Evolutionary conservation across 2,329 filamentous ascomycete genomes (phyloP).

Genomic region (Pyrenochaeta sp.): DNA sequence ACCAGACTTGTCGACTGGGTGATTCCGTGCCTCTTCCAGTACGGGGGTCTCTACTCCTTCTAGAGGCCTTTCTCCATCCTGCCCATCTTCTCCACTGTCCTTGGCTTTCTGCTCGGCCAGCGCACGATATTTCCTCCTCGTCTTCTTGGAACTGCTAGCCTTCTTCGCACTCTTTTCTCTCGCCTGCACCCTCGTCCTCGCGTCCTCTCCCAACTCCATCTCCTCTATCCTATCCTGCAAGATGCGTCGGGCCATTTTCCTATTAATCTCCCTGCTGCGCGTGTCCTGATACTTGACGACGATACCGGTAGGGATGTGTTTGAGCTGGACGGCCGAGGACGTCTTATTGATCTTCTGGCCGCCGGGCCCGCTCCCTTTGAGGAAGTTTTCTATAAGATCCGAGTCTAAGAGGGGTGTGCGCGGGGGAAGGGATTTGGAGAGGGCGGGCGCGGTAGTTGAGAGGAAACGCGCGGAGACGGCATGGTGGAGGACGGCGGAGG

Average conservation of each 20-base stretch:
- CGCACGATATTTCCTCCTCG: conserved; percentile 73
- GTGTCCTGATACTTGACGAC: conserved; percentile 96
- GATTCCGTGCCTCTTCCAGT: too few species aligned
- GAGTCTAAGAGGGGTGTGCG: conserved; percentile 76
- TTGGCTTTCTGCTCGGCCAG: conserved; percentile 62
- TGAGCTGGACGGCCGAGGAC: conserved; percentile 90
- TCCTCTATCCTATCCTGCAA: conserved; percentile 81
- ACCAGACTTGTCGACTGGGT: too few species aligned
- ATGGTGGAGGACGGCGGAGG: conserved; percentile 26
- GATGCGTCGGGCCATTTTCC: conserved; percentile 80
- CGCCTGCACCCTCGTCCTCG: conserved; percentile 69
- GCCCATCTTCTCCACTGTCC: conserved; percentile 72
- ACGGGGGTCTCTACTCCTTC: conserved; percentile 33
- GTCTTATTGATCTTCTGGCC: conserved; percentile 99
- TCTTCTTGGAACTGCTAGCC: conserved; percentile 82
- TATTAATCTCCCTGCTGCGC: conserved; percentile 84
- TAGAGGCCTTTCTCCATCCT: conserved; percentile 60
- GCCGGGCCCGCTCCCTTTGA: conserved; percentile 91
- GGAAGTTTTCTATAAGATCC: conserved; percentile 83
- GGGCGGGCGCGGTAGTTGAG: too few species aligned
- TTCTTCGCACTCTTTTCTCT: conserved; percentile 71
- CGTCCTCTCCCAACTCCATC: conserved; percentile 72
- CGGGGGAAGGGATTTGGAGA: conserved; percentile 62
- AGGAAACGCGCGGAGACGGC: too few species aligned
- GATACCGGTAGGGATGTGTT: conserved; percentile 86